Percentiles rank a stretch among this genome's conserved stretches.
Evolutionary conservation across 345 rosid genomes (phyloP).

Genomic region (Eucalyptus grandis): DNA sequence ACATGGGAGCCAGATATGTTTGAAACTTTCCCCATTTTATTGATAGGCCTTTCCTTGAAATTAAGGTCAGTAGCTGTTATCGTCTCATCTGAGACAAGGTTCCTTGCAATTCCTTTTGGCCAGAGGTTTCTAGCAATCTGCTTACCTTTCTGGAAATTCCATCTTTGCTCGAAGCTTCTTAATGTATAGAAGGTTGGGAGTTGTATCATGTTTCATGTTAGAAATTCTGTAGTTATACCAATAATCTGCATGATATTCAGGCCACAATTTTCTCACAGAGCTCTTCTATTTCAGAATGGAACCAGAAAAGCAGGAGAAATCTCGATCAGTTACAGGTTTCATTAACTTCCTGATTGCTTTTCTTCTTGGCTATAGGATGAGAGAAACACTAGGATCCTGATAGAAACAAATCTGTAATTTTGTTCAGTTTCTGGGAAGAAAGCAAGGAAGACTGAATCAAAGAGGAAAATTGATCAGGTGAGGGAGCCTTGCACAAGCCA

Average conservation of each 20-base stretch:
- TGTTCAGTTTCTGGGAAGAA: conserved; percentile 24
- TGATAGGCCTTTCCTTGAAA: not conserved
- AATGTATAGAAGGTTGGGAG: not conserved
- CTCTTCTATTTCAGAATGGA: conserved; percentile 10
- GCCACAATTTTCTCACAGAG: conserved; percentile 1
- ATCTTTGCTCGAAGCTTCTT: not conserved
- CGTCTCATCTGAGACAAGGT: not conserved
- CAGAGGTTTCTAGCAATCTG: not conserved
- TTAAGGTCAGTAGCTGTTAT: not conserved
- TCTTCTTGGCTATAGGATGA: not conserved
- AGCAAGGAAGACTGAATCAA: conserved; percentile 1
- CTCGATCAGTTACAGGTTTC: conserved; percentile 28
- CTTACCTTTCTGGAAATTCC: not conserved
- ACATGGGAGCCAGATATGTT: not conserved
- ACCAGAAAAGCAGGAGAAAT: conserved; percentile 10
- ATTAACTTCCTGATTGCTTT: not conserved
- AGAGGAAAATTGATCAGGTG: conserved; percentile 23
- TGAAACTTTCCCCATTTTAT: not conserved
- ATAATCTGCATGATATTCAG: not conserved
- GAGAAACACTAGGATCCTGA: not conserved
- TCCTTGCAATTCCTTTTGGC: not conserved
- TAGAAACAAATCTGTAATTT: not conserved
- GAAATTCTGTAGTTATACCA: not conserved
- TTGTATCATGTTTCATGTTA: not conserved
- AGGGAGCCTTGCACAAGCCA: not conserved